phyloP scores from a whole-genome alignment of 176 grass and related monocot genomes.

The Pontederia paniculata region DNA sequence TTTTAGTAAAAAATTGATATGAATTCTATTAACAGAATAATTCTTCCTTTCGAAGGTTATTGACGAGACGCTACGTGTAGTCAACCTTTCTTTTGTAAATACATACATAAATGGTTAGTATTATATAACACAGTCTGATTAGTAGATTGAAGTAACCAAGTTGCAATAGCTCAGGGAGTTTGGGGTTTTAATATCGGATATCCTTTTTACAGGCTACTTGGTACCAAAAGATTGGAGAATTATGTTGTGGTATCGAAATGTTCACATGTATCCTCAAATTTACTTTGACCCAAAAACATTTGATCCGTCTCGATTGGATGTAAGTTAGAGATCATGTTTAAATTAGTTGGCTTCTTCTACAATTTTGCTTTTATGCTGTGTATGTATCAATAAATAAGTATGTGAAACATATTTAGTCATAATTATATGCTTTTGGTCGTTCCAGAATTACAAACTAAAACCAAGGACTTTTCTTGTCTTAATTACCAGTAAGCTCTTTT shows the following conservation, averaged over 20 bases:
- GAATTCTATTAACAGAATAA: neutral
- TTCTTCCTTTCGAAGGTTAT: constrained; percentile 38
- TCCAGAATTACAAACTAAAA: constrained; percentile 47
- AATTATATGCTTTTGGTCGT: constrained; percentile 8
- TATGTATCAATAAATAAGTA: neutral
- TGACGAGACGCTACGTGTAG: constrained; percentile 67
- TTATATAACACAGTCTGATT: neutral
- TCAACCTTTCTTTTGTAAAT: constrained; percentile 83
- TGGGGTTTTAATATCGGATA: neutral
- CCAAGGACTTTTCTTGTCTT: constrained; percentile 64
- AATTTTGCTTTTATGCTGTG: neutral
- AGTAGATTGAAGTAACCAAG: neutral
- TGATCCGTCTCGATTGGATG: constrained; percentile 83
- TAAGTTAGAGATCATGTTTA: constrained; percentile 1
- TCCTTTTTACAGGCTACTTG: constrained; percentile 46
- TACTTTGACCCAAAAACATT: constrained; percentile 57
- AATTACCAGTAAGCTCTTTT: constrained; percentile 44
- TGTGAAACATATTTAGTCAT: too few relatives aligned
- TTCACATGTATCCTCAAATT: constrained; percentile 80
- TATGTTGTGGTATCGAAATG: constrained; percentile 71
- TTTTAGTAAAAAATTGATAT: neutral
- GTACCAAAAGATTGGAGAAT: constrained; percentile 82
- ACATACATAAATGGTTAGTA: constrained; percentile 49
- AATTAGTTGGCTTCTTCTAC: constrained; percentile 1
- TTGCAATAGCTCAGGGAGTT: neutral